phyloP scores from a whole-genome alignment of 2,329 filamentous ascomycete species.

The Ophiostoma pallidulum region DNA sequence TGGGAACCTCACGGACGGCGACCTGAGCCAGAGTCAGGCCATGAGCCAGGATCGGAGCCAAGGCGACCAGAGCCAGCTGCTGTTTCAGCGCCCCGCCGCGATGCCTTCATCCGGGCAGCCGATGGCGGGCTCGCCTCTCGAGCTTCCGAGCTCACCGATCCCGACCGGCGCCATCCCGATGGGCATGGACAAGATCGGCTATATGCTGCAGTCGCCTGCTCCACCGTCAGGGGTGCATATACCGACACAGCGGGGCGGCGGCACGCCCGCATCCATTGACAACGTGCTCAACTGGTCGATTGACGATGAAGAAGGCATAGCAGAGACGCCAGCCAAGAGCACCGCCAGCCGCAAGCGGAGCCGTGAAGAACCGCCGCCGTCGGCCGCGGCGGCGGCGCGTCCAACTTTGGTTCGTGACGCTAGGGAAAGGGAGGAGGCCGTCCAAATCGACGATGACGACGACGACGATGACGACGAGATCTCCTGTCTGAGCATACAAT shows the following conservation, averaged over 20 bases:
- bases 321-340: not conserved
- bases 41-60: not conserved
- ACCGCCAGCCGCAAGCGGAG: not conserved
- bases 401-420: too few relatives aligned
- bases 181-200: not conserved
- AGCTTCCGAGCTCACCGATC: conserved; percentile 6
- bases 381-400: not conserved
- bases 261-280: too few relatives aligned
- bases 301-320: not conserved
- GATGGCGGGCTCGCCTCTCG: not conserved
- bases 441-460: conserved; percentile 1
- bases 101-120: conserved; percentile 2
- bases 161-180: conserved; percentile 5
- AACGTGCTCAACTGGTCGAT: too few relatives aligned
- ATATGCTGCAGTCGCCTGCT: conserved; percentile 3
- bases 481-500: not conserved
- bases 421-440: too few relatives aligned
- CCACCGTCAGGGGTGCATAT: not conserved
- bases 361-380: not conserved
- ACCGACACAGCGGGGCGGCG: not conserved
- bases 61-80: not conserved
- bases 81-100: not conserved
- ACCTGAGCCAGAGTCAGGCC: not conserved
- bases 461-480: conserved; percentile 7
- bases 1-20: not conserved